Conservation (phyloP, 495 filamentous ascomycete genomes). For the Penicillium longicatenatum region DNA sequence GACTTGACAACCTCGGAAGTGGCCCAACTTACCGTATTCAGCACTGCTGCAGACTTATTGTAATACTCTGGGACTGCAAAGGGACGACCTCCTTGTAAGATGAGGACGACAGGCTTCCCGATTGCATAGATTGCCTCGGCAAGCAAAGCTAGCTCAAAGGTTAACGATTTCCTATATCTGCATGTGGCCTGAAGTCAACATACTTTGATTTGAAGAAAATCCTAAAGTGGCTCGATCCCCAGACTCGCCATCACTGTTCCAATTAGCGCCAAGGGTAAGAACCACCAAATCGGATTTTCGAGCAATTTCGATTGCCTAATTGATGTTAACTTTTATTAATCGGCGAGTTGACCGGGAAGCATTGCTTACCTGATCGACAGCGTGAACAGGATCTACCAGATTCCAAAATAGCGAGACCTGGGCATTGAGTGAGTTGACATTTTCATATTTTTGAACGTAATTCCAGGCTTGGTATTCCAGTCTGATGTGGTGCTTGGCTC, state of each 20-base stretch:
- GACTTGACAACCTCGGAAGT: neutral
- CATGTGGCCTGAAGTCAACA: too few species aligned
- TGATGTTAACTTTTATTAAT: neutral
- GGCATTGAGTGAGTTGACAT: conserved; percentile 44
- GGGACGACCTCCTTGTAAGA: conserved; percentile 45
- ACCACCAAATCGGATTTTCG: conserved; percentile 39
- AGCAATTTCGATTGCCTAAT: conserved; percentile 36
- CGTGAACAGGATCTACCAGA: conserved; percentile 37
- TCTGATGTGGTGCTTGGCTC: conserved; percentile 35
- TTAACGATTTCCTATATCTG: too few species aligned
- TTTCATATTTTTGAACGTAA: conserved; percentile 40
- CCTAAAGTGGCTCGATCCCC: conserved; percentile 44
- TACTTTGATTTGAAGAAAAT: conserved; percentile 17
- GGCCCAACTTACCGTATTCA: conserved; percentile 7
- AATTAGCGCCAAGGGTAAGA: conserved; percentile 44
- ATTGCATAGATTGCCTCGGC: conserved; percentile 38
- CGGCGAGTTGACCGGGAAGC: neutral
- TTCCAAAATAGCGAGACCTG: conserved; percentile 50
- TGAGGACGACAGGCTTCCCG: conserved; percentile 41
- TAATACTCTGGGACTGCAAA: conserved; percentile 31
- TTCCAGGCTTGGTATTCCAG: conserved; percentile 50
- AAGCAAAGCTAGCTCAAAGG: conserved; percentile 14
- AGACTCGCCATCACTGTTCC: conserved; percentile 47
- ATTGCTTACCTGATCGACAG: conserved; percentile 24
- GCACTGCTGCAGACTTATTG: conserved; percentile 8